phyloP scores from a whole-genome alignment of 768 basidiomycete species.

The Rhodosporidiobolus odoratus region DNA sequence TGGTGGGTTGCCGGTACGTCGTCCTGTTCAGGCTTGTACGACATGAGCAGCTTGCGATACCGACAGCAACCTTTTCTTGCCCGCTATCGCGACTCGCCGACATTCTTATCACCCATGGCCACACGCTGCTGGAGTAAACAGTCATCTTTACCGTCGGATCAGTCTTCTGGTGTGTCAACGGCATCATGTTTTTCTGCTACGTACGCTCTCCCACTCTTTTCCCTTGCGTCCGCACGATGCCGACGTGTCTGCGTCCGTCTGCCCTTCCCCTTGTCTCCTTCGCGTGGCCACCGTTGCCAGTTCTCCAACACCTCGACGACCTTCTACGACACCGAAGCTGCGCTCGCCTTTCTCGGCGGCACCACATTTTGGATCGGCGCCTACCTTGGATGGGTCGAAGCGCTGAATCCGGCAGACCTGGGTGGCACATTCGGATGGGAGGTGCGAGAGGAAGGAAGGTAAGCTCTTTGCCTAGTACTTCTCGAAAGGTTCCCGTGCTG shows the following conservation, averaged over 20 bases:
- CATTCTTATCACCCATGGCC: neutral
- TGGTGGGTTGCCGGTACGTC: conserved; percentile 29
- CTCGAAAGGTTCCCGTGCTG: neutral
- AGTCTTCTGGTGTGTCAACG: conserved; percentile 37
- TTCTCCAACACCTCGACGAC: conserved; percentile 13
- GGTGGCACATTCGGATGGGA: conserved; percentile 32
- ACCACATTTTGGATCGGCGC: conserved; percentile 31
- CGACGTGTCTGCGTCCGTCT: neutral
- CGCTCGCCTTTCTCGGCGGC: conserved; percentile 35
- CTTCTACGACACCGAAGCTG: conserved; percentile 28
- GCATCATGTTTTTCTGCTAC: conserved; percentile 32
- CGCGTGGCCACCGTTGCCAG: no score
- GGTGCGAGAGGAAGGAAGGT: conserved; percentile 5
- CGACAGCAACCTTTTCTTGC: no score
- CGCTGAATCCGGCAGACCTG: conserved; percentile 26
- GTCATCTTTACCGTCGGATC: conserved; percentile 35
- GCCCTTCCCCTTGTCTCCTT: neutral
- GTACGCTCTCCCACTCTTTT: neutral
- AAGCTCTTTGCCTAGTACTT: neutral
- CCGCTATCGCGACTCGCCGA: neutral
- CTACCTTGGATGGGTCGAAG: conserved; percentile 37
- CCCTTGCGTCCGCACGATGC: neutral
- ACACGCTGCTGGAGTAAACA: neutral
- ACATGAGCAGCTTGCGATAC: neutral
- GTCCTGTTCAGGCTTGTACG: no score